Percentiles rank a stretch among this genome's conserved stretches.
Evolutionary conservation across 805 yeast genomes (phyloP).

Genomic region (Priceomyces fermenticarens): DNA sequence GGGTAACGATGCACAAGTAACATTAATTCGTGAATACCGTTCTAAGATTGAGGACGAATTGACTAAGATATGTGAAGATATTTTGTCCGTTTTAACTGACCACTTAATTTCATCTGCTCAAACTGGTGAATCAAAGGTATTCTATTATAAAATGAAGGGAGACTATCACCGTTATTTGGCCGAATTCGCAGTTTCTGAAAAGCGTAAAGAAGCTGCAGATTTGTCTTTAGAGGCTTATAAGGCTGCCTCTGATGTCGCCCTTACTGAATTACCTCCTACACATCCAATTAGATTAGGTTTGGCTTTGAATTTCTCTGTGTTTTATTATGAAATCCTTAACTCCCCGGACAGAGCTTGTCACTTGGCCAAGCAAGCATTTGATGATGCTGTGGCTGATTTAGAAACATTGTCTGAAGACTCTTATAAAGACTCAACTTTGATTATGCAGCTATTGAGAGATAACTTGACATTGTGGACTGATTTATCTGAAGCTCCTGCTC

Average conservation of each 20-base stretch:
- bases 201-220: conserved; percentile 89
- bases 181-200: conserved; percentile 89
- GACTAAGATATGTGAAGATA: conserved; percentile 90
- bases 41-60: conserved; percentile 91
- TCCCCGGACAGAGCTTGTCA: conserved; percentile 99
- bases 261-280: conserved; percentile 95
- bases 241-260: conserved; percentile 95
- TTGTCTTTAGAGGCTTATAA: conserved; percentile 92
- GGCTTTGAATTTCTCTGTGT: conserved; percentile 96
- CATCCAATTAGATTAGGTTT: conserved; percentile 98
- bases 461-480: conserved; percentile 98
- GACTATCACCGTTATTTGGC: conserved; percentile 99
- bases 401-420: conserved; percentile 97
- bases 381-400: conserved; percentile 97
- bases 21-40: conserved; percentile 90
- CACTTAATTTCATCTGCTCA: conserved; percentile 93
- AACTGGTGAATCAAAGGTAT: conserved; percentile 96
- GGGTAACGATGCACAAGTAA: conserved; percentile 88
- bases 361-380: conserved; percentile 98
- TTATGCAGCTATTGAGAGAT: conserved; percentile 98
- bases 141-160: conserved; percentile 99
- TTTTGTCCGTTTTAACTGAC: conserved; percentile 79
- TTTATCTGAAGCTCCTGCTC: conserved; percentile 72
- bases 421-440: conserved; percentile 96
- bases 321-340: conserved; percentile 96